Conservation (phyloP, 805 yeast genomes). For the Trichomonascus vanleenenianus region DNA sequence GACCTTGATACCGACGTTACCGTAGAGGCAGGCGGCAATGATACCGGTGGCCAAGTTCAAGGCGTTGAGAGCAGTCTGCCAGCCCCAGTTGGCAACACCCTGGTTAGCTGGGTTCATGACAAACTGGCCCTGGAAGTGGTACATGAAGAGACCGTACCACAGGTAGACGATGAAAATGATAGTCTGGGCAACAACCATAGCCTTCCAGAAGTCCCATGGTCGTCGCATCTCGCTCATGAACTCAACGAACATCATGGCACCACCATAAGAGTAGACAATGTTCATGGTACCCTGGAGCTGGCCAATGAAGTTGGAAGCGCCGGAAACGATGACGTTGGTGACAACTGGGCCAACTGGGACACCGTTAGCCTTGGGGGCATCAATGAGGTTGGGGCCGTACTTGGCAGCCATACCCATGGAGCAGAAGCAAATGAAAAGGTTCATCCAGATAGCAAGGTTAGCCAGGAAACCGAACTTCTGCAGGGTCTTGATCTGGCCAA, state of each 20-base stretch:
- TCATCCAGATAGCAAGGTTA: constrained; percentile 40
- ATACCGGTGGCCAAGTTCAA: constrained; percentile 33
- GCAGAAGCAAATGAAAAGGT: constrained; percentile 34
- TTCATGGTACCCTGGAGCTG: constrained; percentile 36
- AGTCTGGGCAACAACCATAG: constrained; percentile 36
- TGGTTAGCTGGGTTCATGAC: constrained; percentile 38
- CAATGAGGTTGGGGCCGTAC: constrained; percentile 29
- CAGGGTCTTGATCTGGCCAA: constrained; percentile 36
- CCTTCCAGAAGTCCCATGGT: constrained; percentile 43
- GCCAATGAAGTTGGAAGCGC: constrained; percentile 21
- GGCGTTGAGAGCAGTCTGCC: constrained; percentile 35
- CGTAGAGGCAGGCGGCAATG: constrained; percentile 39
- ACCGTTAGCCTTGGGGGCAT: constrained; percentile 11
- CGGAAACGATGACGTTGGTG: constrained; percentile 24
- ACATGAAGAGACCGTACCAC: constrained; percentile 37
- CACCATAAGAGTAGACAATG: constrained; percentile 44
- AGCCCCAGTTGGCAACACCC: constrained; percentile 31
- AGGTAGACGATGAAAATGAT: constrained; percentile 35
- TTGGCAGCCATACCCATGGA: constrained; percentile 37
- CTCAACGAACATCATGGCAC: constrained; percentile 43
- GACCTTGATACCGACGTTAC: constrained; percentile 41
- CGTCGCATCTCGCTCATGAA: constrained; percentile 42
- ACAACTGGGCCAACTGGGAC: constrained; percentile 15
- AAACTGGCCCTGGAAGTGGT: constrained; percentile 41
- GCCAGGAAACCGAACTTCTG: constrained; percentile 36